Base-by-base conservation (phyloP, 495 filamentous ascomycete species). In the Pseudoneurospora amorphoporcata region DNA sequence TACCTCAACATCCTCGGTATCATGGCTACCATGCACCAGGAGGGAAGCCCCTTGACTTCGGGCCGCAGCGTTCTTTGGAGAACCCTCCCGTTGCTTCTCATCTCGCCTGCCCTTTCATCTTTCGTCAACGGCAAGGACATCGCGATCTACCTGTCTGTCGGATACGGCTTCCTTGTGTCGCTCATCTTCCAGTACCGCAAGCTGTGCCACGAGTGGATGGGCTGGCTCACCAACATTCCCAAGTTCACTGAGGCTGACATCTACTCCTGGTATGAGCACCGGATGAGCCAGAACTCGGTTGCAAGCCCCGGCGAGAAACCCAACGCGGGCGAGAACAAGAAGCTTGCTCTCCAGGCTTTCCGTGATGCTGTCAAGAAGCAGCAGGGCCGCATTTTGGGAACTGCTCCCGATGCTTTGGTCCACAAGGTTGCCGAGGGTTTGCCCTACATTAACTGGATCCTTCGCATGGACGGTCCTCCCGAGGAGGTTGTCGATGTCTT, bases 121-220 rank as follows among this genome's bases (percentile, higher is more conserved):
- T 86, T 82, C 69, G 61, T 83, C 71, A 71, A 74, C 3, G 84
- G 84, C 3, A 75, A 86, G 71, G 86, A 88, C 71, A 78, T 82
- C 0, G 77, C 76, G 8, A 81, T 88, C 69, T 88, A 88, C 71
- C 79, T 88, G 6, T 77, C 81, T 1, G 79, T 85, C 14, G 80
- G 84, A 10, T 87, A 85, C 70, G 65, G 80, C 10, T 87, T 87
- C 74, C 80, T 86, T 10, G 77, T 79, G 4, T 73, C 82, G 14
- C 76, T 87, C 1, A 73, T 88, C 3, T 71, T 87, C 38, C 81
- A 81, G n/a, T 81, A 87, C 42, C 82, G 86, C 45, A 77, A 76
- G 3, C 79, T 84, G 14, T 81, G 82, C 37, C 82, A 83, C n/a
- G 83, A 86, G 70, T 87, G 86, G 86, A 83, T 85, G 10, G 82